Percentiles rank a stretch among this genome's conserved stretches.
Conservation (phyloP, 2,329 filamentous ascomycete genomes). For the Xylaria sp. region DNA sequence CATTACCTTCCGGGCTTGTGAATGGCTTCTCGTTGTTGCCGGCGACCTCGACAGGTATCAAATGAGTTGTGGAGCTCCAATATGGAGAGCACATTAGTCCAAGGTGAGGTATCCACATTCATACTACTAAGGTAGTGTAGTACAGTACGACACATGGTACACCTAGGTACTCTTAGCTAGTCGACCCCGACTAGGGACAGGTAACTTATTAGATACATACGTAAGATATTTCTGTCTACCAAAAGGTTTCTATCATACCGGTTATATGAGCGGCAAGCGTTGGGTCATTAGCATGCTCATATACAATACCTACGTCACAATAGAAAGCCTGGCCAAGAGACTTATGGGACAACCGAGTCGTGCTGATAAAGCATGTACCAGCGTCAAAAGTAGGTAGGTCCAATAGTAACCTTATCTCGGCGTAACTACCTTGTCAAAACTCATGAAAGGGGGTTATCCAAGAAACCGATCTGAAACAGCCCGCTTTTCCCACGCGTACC, state of each 20-base stretch:
- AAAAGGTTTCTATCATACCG: not conserved
- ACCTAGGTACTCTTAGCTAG: not conserved
- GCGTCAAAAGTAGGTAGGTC: not conserved
- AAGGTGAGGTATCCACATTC: not conserved
- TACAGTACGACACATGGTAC: not conserved
- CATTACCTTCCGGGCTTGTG: not conserved
- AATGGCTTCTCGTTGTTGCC: not conserved
- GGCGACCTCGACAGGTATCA: not conserved
- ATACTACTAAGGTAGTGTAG: not conserved
- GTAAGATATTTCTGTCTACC: not conserved
- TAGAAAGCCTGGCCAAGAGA: not conserved
- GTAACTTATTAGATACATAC: too few relatives aligned
- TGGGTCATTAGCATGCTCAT: not conserved
- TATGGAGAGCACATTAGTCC: not conserved
- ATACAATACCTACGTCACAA: not conserved
- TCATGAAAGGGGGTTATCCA: constrained; percentile 29
- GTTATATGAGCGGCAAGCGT: not conserved
- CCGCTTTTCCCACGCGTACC: not conserved
- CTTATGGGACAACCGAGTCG: not conserved
- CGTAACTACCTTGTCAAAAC: constrained; percentile 11
- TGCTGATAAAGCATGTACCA: not conserved
- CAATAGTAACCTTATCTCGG: not conserved
- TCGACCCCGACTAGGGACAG: not conserved
- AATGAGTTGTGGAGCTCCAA: constrained; percentile 12
- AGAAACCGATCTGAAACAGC: constrained; percentile 34